Base-by-base conservation (phyloP, 495 filamentous ascomycete species). In the Aspergillus funiculosus region DNA sequence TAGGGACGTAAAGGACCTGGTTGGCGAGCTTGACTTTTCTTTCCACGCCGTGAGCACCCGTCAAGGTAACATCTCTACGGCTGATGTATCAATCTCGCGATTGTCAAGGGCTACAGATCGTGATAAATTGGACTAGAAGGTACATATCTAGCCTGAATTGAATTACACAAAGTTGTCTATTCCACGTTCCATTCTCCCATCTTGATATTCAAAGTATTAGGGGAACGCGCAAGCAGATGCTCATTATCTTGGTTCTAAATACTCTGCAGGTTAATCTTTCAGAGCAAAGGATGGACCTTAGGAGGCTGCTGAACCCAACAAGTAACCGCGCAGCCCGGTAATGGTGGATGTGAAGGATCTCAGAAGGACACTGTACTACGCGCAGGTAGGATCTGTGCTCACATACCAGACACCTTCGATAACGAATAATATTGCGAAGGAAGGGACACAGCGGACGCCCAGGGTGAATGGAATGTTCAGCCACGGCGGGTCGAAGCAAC, bases 21-120 rank as follows among this genome's bases (percentile, higher is more conserved):
- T 92, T 3, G 87, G 87, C 3, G 86, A 89, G 44, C 74, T 90
- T 11, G 87, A 91, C 57, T 92, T 94, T 52, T 81, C 83, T 11
- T 89, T 87, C 54, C 76, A 81, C 49, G 66, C 72, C 5, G 59
- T 75, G 3, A 73, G 64, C 29, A 69, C 66, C 0, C 53, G 54
- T 4, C 62, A 68, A 1, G 60, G 63, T 26, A 54, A 60, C 5
- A 56, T 59, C 6, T 69, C 66, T 0, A 60, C 64, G 38, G 13
- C 62, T 43, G 27, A 65, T 41, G 58, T 63, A n/a, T 56, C n/a
- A n/a, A n/a, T n/a, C 53, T 8, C 50, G 48, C 20, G 47, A 26
- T 28, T 44, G 6, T 59, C 57, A 21, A 46, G 47, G 25, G 48
- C 56, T 14, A 50, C 57, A 6, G 48, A 48, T 4, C 52, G 53